Conservation (phyloP, 371 early-diverging fungal genomes). For the Syncephalis plumigaleata region DNA sequence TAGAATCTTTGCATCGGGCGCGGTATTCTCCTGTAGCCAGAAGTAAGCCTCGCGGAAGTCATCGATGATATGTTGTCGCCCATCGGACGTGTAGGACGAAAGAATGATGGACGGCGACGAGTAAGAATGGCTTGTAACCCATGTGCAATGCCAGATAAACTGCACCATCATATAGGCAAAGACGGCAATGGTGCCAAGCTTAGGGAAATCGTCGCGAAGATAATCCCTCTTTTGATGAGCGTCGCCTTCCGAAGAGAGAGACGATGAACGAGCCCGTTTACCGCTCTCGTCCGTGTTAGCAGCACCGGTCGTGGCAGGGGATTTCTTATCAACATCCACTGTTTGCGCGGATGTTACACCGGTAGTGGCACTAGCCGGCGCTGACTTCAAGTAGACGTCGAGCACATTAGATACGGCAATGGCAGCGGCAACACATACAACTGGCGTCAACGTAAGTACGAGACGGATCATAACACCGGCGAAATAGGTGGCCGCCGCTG, state of each 20-base stretch:
- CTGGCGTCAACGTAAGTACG: conserved; percentile 93
- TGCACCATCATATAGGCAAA: conserved; percentile 30
- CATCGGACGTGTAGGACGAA: conserved; percentile 70
- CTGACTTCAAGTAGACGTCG: conserved; percentile 48
- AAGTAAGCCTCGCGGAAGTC: conserved; percentile 99
- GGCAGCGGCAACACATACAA: conserved; percentile 89
- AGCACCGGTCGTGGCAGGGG: no score
- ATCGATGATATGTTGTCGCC: conserved; percentile 88
- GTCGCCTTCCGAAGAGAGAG: not conserved
- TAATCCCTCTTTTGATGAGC: not conserved
- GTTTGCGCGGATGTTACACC: conserved; percentile 3
- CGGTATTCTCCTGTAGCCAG: conserved; percentile 95
- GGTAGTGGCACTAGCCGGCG: conserved; percentile 1
- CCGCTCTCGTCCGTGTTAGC: conserved; percentile 3
- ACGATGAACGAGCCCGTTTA: not conserved
- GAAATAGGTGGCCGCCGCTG: conserved; percentile 92
- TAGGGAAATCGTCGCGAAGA: not conserved
- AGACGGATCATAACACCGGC: conserved; percentile 99
- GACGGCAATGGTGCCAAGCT: no score
- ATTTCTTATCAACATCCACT: conserved; percentile 8
- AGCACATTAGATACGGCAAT: conserved; percentile 76
- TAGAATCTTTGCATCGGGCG: conserved; percentile 83
- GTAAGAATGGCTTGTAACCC: conserved; percentile 94
- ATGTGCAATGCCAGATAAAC: conserved; percentile 95
- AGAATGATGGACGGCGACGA: conserved; percentile 98